phyloP scores from a whole-genome alignment of 2,329 filamentous ascomycete genomes.

The Neophaeococcomyces aloes region DNA sequence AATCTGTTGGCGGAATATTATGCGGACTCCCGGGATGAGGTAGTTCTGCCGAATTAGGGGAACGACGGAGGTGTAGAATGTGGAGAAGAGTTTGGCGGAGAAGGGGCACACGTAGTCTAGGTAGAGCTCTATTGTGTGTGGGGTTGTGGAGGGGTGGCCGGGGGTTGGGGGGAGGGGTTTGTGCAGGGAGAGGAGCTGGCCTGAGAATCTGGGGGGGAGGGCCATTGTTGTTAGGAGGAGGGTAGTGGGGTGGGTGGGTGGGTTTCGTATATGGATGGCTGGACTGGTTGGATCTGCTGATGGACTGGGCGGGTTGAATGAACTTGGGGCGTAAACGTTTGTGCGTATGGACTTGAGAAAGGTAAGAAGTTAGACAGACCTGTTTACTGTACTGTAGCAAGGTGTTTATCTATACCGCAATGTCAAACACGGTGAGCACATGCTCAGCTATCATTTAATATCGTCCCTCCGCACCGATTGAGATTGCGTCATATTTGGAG shows the following conservation, averaged over 20 bases:
- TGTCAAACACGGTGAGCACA: too few species aligned
- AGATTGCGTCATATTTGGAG: not conserved
- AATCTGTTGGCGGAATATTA: slow-evolving; percentile 84
- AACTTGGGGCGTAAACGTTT: too few species aligned
- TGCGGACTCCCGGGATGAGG: slow-evolving; percentile 44
- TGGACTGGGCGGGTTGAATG: too few species aligned
- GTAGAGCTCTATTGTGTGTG: slow-evolving; percentile 49
- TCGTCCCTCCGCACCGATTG: too few species aligned
- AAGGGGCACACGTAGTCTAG: slow-evolving; percentile 88
- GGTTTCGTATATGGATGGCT: too few species aligned
- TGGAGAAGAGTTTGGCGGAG: slow-evolving; percentile 65
- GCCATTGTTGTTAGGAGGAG: too few species aligned
- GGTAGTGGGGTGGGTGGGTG: not conserved
- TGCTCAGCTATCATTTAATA: too few species aligned
- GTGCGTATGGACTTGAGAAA: too few species aligned
- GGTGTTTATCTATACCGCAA: too few species aligned
- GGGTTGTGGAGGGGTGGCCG: slow-evolving; percentile 24
- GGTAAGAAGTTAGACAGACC: too few species aligned
- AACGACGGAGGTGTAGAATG: slow-evolving; percentile 55
- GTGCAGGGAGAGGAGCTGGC: slow-evolving; percentile 30
- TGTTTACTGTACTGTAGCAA: too few species aligned
- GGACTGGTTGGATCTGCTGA: too few species aligned
- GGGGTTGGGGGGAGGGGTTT: slow-evolving; percentile 29
- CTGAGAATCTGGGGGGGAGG: slow-evolving; percentile 49
- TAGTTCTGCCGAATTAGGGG: slow-evolving; percentile 56